Conservation (phyloP, 1,139 yeast species). For the Trichomonascaceae sp. region DNA sequence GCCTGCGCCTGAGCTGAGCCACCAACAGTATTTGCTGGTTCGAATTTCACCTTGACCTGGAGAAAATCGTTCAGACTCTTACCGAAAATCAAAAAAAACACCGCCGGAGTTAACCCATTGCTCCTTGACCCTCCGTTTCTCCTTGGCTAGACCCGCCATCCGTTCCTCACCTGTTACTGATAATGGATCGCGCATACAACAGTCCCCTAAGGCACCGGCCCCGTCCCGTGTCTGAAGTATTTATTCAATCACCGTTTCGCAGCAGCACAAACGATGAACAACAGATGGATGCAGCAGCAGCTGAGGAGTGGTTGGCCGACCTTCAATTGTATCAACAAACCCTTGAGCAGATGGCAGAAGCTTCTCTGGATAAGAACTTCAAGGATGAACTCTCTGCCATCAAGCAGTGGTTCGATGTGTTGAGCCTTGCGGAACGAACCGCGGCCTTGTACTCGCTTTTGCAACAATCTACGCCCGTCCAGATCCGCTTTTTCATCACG, state of each 20-base stretch:
- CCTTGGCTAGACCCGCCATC: no score
- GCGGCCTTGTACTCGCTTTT: constrained; percentile 28
- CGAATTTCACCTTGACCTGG: no score
- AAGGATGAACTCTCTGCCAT: constrained; percentile 21
- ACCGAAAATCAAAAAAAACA: no score
- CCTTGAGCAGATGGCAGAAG: constrained; percentile 26
- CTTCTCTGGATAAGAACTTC: constrained; percentile 17
- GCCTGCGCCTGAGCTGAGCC: no score
- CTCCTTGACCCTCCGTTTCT: no score
- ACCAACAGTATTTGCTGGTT: no score
- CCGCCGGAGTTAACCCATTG: no score
- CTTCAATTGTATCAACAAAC: constrained; percentile 22
- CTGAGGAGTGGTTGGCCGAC: constrained; percentile 25
- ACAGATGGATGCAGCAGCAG: constrained; percentile 14
- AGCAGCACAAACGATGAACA: constrained; percentile 7
- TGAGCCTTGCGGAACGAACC: constrained; percentile 26
- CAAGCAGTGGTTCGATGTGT: constrained; percentile 28
- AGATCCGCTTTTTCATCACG: constrained; percentile 26
- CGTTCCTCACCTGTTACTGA: background rate
- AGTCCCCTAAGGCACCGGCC: constrained; percentile 15
- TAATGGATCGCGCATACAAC: constrained; percentile 9
- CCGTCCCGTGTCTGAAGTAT: constrained; percentile 19
- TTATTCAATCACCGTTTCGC: constrained; percentile 12
- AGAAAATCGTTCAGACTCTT: no score
- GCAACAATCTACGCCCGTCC: constrained; percentile 27